Conservation (phyloP, 306 rosid genomes). For the Myrica gale region DNA sequence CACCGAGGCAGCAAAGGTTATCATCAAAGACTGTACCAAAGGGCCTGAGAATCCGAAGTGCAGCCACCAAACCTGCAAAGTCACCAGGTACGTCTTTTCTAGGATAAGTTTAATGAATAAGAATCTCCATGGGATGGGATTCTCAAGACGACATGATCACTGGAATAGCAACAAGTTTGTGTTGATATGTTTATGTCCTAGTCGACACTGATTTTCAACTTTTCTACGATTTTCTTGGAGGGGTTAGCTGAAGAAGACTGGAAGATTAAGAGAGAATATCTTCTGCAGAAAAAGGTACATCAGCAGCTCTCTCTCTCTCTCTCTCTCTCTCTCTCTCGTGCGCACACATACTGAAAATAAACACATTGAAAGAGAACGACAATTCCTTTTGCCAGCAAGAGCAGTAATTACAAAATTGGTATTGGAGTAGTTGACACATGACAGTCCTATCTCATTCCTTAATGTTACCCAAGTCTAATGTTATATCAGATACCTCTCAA, state of each 20-base stretch:
- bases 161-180: neutral
- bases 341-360: neutral
- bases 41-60: slow-evolving; percentile 53
- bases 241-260: slow-evolving; percentile 93
- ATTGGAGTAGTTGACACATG: neutral
- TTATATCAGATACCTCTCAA: neutral
- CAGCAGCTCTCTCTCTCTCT: slow-evolving; percentile 13
- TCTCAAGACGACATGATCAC: slow-evolving; percentile 21
- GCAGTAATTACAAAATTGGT: neutral
- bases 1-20: slow-evolving; percentile 37
- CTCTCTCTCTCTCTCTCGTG: neutral
- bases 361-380: neutral
- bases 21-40: slow-evolving; percentile 35
- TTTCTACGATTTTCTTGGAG: slow-evolving; percentile 38
- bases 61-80: slow-evolving; percentile 84
- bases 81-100: slow-evolving; percentile 63
- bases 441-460: neutral
- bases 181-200: neutral
- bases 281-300: slow-evolving; percentile 70
- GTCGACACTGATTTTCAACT: slow-evolving; percentile 18
- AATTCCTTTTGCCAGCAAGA: neutral
- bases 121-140: slow-evolving; percentile 1
- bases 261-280: slow-evolving; percentile 74
- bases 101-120: neutral
- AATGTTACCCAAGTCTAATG: neutral